These are phyloP conservation scores for Salix viminalis DNA, from an alignment of 345 rosid species.

Conservation along the genomic window DNA sequence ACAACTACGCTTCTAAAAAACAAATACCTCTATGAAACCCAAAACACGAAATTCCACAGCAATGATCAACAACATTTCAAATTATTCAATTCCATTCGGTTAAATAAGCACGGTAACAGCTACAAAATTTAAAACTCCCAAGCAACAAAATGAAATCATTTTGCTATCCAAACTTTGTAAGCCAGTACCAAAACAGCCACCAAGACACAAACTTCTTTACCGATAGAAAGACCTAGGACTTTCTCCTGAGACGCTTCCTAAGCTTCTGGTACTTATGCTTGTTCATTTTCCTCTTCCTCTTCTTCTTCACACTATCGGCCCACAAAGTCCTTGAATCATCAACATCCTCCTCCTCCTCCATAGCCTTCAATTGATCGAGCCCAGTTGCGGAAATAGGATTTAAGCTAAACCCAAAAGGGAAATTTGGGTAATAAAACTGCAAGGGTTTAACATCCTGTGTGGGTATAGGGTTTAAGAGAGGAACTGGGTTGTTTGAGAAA, in stretches of 20 bases:
- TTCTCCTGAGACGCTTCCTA: slow-evolving; percentile 61
- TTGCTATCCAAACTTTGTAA: background rate
- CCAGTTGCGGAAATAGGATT: slow-evolving; percentile 11
- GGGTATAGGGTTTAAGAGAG: background rate
- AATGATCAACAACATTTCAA: background rate
- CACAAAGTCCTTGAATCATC: slow-evolving; percentile 33
- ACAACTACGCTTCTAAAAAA: too few species aligned
- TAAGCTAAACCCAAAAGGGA: slow-evolving; percentile 12
- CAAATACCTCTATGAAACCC: too few species aligned
- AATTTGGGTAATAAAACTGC: slow-evolving; percentile 11
- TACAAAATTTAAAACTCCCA: too few species aligned
- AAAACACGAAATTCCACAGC: background rate
- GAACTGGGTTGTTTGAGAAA: background rate
- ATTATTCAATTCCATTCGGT: background rate
- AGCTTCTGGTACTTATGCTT: slow-evolving; percentile 87
- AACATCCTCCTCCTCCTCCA: background rate
- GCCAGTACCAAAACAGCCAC: background rate
- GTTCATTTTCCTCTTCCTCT: slow-evolving; percentile 98
- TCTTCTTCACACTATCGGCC: slow-evolving; percentile 93
- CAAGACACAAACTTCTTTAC: slow-evolving; percentile 1
- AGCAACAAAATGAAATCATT: too few species aligned
- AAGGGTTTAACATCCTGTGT: background rate
- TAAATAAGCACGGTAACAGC: background rate
- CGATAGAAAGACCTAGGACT: slow-evolving; percentile 18
- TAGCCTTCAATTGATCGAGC: slow-evolving; percentile 1